Conservation (phyloP, 257 asterid species). For the Mitragyna speciosa region DNA sequence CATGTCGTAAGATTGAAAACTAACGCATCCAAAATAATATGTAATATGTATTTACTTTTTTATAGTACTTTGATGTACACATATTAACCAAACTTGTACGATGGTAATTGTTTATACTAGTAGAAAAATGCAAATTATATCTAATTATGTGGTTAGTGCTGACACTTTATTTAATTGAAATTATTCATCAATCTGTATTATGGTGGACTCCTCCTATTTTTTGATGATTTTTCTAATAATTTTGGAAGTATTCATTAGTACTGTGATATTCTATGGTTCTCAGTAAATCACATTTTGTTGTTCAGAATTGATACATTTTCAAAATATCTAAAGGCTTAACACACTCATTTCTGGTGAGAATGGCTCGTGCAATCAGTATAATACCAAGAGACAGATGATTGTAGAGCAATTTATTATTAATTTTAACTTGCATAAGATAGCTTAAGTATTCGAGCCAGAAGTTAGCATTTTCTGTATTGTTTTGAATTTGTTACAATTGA, state of each 20-base stretch:
- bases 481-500: background rate
- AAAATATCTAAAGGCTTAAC: background rate
- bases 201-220: too few relatives aligned
- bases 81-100: background rate
- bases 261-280: background rate
- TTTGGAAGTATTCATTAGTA: too few relatives aligned
- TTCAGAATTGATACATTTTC: background rate
- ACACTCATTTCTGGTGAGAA: too few relatives aligned
- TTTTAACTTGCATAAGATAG: too few relatives aligned
- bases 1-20: constrained; percentile 9
- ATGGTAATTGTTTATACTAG: background rate
- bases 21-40: background rate
- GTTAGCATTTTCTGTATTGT: too few relatives aligned
- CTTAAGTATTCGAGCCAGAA: too few relatives aligned
- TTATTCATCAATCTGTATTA: background rate
- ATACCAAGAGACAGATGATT: too few relatives aligned
- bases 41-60: background rate
- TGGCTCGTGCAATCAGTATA: too few relatives aligned
- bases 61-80: background rate
- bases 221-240: too few relatives aligned
- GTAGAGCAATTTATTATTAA: too few relatives aligned
- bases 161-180: background rate
- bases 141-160: background rate
- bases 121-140: background rate
- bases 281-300: background rate